Conservation (phyloP, 2,329 filamentous ascomycete genomes). For the Rhynchosporium graminicola region DNA sequence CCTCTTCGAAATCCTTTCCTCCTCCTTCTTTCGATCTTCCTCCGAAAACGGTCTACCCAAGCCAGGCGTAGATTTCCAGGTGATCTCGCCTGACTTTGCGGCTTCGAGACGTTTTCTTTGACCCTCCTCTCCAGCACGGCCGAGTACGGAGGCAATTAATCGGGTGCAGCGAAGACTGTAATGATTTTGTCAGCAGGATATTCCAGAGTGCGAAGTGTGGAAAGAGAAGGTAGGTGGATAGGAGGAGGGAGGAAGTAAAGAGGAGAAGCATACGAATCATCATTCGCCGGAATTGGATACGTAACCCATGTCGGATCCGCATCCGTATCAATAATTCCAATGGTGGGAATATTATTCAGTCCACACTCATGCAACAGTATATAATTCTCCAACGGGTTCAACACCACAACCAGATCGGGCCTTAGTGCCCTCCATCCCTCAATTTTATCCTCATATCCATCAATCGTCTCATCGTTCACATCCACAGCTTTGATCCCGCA, state of each 20-base stretch:
- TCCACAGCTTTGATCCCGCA: conserved; percentile 76
- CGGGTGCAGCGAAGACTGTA: conserved; percentile 75
- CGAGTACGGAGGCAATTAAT: conserved; percentile 82
- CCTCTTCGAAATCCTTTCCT: neutral
- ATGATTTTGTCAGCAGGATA: conserved; percentile 33
- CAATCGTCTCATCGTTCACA: conserved; percentile 62
- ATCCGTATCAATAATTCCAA: conserved; percentile 93
- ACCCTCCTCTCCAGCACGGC: conserved; percentile 79
- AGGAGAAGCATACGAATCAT: conserved; percentile 70
- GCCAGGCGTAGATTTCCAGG: conserved; percentile 53
- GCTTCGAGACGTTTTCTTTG: conserved; percentile 65
- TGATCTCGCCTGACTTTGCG: conserved; percentile 62
- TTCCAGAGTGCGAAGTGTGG: neutral
- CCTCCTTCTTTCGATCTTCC: conserved; percentile 14
- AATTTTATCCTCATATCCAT: conserved; percentile 67
- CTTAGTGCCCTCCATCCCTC: conserved; percentile 65
- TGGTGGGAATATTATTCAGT: conserved; percentile 84
- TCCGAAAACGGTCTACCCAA: conserved; percentile 30
- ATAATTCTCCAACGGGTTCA: conserved; percentile 93
- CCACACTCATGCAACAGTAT: conserved; percentile 89
- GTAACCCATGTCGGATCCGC: conserved; percentile 91
- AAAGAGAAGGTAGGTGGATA: too few relatives aligned
- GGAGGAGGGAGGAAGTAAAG: neutral
- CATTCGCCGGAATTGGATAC: conserved; percentile 94
- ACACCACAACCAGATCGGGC: conserved; percentile 86